Conservation (phyloP, 1,284 basidiomycete genomes). For the Melampsora americana region DNA sequence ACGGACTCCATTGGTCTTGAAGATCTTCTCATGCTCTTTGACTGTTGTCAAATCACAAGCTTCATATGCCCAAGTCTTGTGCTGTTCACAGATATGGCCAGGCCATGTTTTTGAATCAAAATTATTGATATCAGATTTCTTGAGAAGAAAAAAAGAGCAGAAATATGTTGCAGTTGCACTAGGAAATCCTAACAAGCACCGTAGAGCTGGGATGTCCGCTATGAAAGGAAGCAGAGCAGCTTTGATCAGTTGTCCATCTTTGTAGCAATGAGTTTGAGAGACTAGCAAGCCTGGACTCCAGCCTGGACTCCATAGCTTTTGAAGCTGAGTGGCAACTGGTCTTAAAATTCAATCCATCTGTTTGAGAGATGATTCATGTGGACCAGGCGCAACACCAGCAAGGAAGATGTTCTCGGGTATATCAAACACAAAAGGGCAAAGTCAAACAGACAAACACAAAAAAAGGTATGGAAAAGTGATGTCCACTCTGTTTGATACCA, state of each 20-base stretch:
- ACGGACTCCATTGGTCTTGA: conserved; percentile 11
- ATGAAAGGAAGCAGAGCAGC: conserved; percentile 41
- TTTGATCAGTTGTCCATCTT: neutral
- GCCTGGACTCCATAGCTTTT: conserved; percentile 45
- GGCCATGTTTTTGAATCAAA: conserved; percentile 19
- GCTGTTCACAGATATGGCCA: conserved; percentile 6
- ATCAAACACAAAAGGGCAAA: conserved; percentile 51
- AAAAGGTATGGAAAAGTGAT: conserved; percentile 13
- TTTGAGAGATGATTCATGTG: conserved; percentile 44
- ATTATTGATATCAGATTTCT: conserved; percentile 22
- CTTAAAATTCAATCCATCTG: conserved; percentile 52
- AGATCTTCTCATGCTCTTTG: conserved; percentile 6
- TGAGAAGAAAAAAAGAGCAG: conserved; percentile 41
- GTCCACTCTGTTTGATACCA: conserved; percentile 7
- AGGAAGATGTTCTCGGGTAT: conserved; percentile 55
- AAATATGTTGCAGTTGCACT: conserved; percentile 8
- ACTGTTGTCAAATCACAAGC: conserved; percentile 6
- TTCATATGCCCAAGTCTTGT: conserved; percentile 20
- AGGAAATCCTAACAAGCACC: conserved; percentile 34
- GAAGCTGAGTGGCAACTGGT: conserved; percentile 52
- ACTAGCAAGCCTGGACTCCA: conserved; percentile 51
- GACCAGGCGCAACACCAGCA: conserved; percentile 54
- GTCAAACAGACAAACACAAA: conserved; percentile 10
- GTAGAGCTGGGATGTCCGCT: conserved; percentile 43
- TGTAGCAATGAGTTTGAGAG: neutral